These are phyloP conservation scores for Collybiopsis luxurians DNA, from an alignment of 768 basidiomycete species.

Conservation along the genomic window DNA sequence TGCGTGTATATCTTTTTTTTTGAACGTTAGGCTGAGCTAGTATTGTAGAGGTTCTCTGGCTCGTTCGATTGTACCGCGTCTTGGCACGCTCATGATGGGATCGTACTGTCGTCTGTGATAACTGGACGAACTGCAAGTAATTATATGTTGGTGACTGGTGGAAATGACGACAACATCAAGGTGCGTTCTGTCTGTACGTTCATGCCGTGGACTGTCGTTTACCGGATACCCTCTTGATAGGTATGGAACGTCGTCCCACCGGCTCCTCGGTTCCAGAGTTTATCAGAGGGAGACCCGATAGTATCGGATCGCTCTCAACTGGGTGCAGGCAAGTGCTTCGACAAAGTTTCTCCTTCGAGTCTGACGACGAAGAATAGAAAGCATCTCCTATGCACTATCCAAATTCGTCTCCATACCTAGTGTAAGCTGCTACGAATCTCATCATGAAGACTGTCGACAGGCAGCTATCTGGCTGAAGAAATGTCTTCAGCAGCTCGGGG, in stretches of 20 bases:
- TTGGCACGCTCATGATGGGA: constrained; percentile 80
- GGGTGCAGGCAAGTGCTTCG: not conserved
- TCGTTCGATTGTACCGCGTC: constrained; percentile 83
- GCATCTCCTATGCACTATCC: constrained; percentile 61
- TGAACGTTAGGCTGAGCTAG: too few relatives aligned
- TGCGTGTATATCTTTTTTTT: constrained; percentile 22
- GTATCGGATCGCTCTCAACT: not conserved
- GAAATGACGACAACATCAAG: constrained; percentile 84
- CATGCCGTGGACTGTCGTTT: not conserved
- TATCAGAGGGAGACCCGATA: constrained; percentile 13
- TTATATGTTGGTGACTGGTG: constrained; percentile 68
- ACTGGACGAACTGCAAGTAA: constrained; percentile 30
- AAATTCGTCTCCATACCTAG: constrained; percentile 89
- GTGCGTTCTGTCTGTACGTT: constrained; percentile 30
- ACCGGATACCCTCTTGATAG: constrained; percentile 26
- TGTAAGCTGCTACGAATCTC: constrained; percentile 63
- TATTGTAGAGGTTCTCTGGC: too few relatives aligned
- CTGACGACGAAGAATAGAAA: not conserved
- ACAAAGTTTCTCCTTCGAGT: not conserved
- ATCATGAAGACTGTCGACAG: constrained; percentile 88
- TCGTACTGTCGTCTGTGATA: constrained; percentile 76
- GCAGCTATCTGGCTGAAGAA: constrained; percentile 92
- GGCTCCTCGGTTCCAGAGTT: constrained; percentile 17
- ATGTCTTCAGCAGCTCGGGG: constrained; percentile 85
- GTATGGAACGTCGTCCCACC: constrained; percentile 52